These are phyloP conservation scores for Selaginella moellendorffii DNA, from an alignment of 75 land plant species.

Conservation along the genomic window DNA sequence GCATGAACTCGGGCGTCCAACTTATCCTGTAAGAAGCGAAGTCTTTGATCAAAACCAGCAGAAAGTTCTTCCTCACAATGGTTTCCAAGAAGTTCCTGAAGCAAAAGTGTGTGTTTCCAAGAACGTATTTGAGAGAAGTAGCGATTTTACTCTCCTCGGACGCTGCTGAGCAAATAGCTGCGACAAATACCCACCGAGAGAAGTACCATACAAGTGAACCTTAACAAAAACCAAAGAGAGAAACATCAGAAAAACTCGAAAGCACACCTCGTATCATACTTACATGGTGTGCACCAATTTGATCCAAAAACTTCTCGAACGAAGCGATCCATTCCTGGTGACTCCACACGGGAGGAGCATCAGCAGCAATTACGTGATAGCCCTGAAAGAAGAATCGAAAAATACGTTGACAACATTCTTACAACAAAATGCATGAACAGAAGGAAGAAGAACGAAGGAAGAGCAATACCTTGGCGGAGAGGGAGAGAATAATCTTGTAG, in stretches of 20 bases:
- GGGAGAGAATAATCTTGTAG: constrained; percentile 77
- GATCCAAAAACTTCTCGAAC: constrained; percentile 88
- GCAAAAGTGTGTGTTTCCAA: constrained; percentile 67
- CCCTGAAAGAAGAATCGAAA: constrained; percentile 52
- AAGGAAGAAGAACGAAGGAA: no score
- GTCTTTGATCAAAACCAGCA: not conserved
- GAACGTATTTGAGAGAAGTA: constrained; percentile 86
- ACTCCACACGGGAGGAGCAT: constrained; percentile 81
- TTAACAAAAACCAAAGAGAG: constrained; percentile 10
- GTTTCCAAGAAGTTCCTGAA: constrained; percentile 75
- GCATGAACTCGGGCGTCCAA: constrained; percentile 89
- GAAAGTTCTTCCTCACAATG: constrained; percentile 41
- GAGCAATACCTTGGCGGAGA: constrained; percentile 79
- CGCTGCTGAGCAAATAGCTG: constrained; percentile 90
- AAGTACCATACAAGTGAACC: constrained; percentile 94
- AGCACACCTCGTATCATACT: constrained; percentile 9
- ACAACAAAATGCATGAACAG: no score
- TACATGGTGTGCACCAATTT: constrained; percentile 77
- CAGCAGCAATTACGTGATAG: constrained; percentile 78
- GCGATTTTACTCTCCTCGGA: constrained; percentile 73
- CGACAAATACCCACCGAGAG: constrained; percentile 90
- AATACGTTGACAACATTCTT: no score
- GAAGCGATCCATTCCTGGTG: constrained; percentile 82
- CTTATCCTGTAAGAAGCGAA: constrained; percentile 38
- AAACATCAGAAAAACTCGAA: not conserved